A percentile compares a stretch with the other conserved stretches of the same genome.
These are phyloP conservation scores for Colletotrichum scovillei DNA, from an alignment of 2,329 filamentous ascomycete genomes.

Conservation along the genomic window DNA sequence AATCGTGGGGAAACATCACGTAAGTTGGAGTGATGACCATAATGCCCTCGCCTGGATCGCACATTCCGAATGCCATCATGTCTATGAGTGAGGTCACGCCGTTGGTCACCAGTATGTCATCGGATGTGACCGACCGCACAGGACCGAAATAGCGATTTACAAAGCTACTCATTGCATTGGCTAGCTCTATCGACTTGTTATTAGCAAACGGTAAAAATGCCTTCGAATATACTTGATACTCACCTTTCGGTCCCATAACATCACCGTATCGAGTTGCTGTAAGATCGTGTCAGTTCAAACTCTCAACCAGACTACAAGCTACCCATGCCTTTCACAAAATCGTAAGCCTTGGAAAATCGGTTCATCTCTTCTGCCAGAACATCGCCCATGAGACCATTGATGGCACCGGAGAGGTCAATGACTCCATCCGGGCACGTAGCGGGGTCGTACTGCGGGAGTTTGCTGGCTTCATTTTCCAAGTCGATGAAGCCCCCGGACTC, in stretches of 20 bases:
- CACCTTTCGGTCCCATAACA: constrained; percentile 12
- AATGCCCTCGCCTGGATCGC: constrained; percentile 16
- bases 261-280: constrained; percentile 1
- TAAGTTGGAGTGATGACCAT: constrained; percentile 15
- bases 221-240: not conserved
- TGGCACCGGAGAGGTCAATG: constrained; percentile 18
- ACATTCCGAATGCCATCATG: constrained; percentile 11
- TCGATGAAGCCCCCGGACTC: constrained; percentile 8
- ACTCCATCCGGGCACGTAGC: constrained; percentile 11
- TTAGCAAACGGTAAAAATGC: not conserved
- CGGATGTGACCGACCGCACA: not conserved
- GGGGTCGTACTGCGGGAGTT: constrained; percentile 5
- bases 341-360: not conserved
- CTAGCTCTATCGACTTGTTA: not conserved
- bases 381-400: constrained; percentile 15
- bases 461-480: constrained; percentile 12
- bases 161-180: constrained; percentile 1
- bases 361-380: not conserved
- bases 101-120: constrained; percentile 9
- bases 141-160: constrained; percentile 7
- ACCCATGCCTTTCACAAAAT: not conserved
- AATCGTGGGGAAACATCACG: constrained; percentile 14
- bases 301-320: not conserved
- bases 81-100: constrained; percentile 18
- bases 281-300: not conserved